phyloP scores from a whole-genome alignment of 108 stramenopile species.

The Seminavis robusta region DNA sequence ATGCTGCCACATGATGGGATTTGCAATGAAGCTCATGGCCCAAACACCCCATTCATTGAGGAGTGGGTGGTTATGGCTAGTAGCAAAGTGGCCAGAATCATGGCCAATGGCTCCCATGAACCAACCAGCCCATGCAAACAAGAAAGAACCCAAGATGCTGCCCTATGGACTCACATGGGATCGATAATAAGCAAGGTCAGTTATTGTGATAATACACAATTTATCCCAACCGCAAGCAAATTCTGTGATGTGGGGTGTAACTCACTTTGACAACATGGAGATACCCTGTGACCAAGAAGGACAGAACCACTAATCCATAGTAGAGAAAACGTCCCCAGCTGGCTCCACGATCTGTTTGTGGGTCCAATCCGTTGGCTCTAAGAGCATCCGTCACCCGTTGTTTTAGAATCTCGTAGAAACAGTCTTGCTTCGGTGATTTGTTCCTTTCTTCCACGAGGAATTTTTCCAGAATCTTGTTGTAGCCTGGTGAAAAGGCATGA shows the following conservation, averaged over 20 bases:
- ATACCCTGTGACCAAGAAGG: no score
- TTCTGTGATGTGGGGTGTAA: no score
- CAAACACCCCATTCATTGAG: conserved; percentile 42
- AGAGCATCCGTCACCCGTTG: conserved; percentile 20
- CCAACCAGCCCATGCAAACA: conserved; percentile 53
- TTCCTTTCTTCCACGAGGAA: conserved; percentile 17
- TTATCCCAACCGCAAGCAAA: no score
- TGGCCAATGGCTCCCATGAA: conserved; percentile 62
- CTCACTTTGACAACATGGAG: no score
- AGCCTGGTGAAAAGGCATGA: conserved; percentile 47
- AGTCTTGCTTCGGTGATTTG: conserved; percentile 5
- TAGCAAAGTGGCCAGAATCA: conserved; percentile 66
- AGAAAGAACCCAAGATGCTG: conserved; percentile 31
- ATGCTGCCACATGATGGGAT: conserved; percentile 70
- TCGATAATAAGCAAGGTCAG: no score
- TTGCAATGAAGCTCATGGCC: conserved; percentile 56
- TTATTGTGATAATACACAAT: no score
- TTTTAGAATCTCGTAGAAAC: conserved; percentile 46
- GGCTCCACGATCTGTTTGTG: conserved; percentile 34
- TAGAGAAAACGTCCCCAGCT: conserved; percentile 16
- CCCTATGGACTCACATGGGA: no score
- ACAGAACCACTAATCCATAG: conserved; percentile 29
- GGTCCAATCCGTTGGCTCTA: conserved; percentile 34
- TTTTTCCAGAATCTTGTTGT: conserved; percentile 28
- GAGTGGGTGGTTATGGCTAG: conserved; percentile 16